A percentile compares a stretch with the other conserved stretches of the same genome.
phyloP scores from a whole-genome alignment of 495 filamentous ascomycete genomes.

The Sordaria brevicollis region DNA sequence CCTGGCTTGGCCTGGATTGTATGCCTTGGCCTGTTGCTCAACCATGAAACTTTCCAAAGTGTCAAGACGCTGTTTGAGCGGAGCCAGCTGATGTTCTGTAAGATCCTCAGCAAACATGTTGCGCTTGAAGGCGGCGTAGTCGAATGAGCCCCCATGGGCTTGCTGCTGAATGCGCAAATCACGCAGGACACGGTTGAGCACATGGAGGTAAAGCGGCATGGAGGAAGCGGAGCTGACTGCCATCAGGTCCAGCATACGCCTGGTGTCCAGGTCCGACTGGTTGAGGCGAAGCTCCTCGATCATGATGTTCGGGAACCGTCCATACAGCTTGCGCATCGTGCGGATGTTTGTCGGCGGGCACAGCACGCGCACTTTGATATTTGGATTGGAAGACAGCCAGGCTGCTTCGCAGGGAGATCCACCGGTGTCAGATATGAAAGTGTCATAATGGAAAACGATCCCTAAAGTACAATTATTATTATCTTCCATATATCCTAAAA shows the following conservation, averaged over 20 bases:
- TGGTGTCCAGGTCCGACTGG: constrained; percentile 48
- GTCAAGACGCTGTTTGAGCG: constrained; percentile 46
- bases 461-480: too few species aligned
- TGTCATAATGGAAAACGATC: constrained; percentile 61
- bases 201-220: constrained; percentile 55
- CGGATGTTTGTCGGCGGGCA: constrained; percentile 51
- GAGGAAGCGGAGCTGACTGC: constrained; percentile 39
- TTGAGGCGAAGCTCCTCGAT: constrained; percentile 48
- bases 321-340: constrained; percentile 33
- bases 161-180: constrained; percentile 45
- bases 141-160: constrained; percentile 25
- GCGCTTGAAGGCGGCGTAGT: constrained; percentile 42
- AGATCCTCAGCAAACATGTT: constrained; percentile 26
- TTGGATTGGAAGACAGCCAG: constrained; percentile 44
- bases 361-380: constrained; percentile 50
- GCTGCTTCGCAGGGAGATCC: constrained; percentile 58
- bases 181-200: constrained; percentile 47
- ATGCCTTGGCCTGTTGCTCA: constrained; percentile 14
- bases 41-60: constrained; percentile 50
- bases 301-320: constrained; percentile 30
- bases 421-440: constrained; percentile 43
- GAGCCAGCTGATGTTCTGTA: constrained; percentile 33
- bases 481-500: too few species aligned
- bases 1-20: background rate
- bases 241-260: constrained; percentile 60